phyloP scores from a whole-genome alignment of 768 basidiomycete genomes.

The Kwoniella shandongensis region DNA sequence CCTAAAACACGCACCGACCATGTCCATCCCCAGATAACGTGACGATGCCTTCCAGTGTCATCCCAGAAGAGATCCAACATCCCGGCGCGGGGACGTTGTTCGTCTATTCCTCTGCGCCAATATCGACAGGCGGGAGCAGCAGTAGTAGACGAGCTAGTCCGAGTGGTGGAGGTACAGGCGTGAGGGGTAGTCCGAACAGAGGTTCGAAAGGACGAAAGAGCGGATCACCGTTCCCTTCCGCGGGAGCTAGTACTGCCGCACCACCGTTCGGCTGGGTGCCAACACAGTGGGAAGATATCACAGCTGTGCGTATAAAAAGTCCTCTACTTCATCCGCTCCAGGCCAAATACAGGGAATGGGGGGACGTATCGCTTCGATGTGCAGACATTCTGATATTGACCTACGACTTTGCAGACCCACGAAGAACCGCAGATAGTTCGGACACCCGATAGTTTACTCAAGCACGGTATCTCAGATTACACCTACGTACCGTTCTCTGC shows the following conservation, averaged over 20 bases:
- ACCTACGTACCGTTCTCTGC: conserved; percentile 38
- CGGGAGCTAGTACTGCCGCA: too few species aligned
- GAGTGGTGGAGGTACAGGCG: conserved; percentile 29
- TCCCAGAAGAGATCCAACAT: conserved; percentile 23
- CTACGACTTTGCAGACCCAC: background rate
- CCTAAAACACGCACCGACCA: too few species aligned
- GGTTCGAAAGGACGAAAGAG: too few species aligned
- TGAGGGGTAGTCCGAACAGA: background rate
- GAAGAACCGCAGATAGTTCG: conserved; percentile 24
- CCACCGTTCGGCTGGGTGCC: too few species aligned
- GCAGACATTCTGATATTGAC: background rate
- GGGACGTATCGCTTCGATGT: too few species aligned
- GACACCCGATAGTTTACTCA: conserved; percentile 52
- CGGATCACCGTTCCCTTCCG: too few species aligned
- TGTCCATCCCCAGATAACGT: background rate
- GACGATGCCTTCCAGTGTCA: background rate
- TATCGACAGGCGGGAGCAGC: background rate
- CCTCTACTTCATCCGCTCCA: background rate
- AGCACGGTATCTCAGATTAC: conserved; percentile 53
- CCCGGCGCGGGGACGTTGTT: conserved; percentile 41
- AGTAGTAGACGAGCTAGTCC: conserved; percentile 24
- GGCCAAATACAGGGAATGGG: background rate
- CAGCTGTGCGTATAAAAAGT: too few species aligned
- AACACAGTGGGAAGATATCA: too few species aligned
- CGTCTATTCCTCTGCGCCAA: conserved; percentile 20